Evolutionary conservation across 192 early-diverging fungal genomes (phyloP), one percentile per base, ranked within the genome.

Genomic region (Allomyces macrogynus): DNA sequence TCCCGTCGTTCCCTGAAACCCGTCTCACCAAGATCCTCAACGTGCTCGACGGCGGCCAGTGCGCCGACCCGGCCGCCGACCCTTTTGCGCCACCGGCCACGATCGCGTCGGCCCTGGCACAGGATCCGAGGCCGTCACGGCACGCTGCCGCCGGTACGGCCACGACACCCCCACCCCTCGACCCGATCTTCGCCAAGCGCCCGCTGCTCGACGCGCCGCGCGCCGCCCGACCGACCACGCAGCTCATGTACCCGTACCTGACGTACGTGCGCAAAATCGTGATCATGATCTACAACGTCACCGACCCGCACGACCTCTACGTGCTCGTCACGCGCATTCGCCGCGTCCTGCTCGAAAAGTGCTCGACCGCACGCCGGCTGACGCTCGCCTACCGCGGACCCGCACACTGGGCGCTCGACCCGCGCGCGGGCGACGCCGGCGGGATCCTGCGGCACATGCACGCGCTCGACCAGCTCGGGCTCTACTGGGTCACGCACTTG

Each of bases 201-300:
- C 32, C 32, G 5, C 7, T 40, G 32, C 32, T 40, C 32, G 32
- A 40, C 32, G 32, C 32, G 32, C 32, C 32, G 7, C 32, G 32
- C 7, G 3, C 26, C 26, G 26, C 32, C 5, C 32, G 32, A 7
- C 32, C 32, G 32, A 40, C 32, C 4, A 57, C 2, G 49, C 16
- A 14, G 49, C 49, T 57, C 49, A 57, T 57, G 49, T 57, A 57
- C 49, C 49, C 49, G 49, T 57, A 57, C 49, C 49, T 57, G 49
- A 14, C 12, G 3, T 57, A 57, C 20, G 49, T 57, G 49, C 49
- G 49, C 49, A 57, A 57, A n/a, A 14, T 57, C 12, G 49, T 57
- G 49, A n/a, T 57, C 49, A 57, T 57, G 49, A 57, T 57, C 16
- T 57, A 57, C 49, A 14, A 57, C 49, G 20, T n/a, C 49, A 57